Conservation (phyloP, 2,329 filamentous ascomycete species). For the Mycogone perniciosa region DNA sequence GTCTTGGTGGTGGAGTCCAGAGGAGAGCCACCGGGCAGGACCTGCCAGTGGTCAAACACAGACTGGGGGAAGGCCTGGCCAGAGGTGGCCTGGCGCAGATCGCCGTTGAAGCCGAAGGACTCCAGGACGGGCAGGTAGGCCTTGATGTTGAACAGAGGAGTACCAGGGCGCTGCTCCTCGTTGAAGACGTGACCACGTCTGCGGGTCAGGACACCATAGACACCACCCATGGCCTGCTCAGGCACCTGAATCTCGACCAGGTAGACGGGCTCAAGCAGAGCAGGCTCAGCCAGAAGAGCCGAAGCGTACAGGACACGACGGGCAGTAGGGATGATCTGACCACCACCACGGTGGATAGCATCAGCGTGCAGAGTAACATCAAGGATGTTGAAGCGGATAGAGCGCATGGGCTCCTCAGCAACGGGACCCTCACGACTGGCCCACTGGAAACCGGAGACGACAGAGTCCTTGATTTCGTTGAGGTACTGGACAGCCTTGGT, state of each 20-base stretch:
- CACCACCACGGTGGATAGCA: conserved; percentile 99
- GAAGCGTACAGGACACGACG: conserved; percentile 97
- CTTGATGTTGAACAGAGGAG: conserved; percentile 99
- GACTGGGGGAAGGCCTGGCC: conserved; percentile 99
- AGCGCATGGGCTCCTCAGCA: conserved; percentile 97
- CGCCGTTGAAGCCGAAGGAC: conserved; percentile 98
- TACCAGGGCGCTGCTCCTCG: conserved; percentile 97
- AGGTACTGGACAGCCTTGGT: conserved; percentile 99
- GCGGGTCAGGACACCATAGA: conserved; percentile 97
- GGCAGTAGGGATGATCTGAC: conserved; percentile 95
- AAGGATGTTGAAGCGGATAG: conserved; percentile 96
- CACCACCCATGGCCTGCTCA: conserved; percentile 98
- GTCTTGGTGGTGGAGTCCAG: conserved; percentile 77
- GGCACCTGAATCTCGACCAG: conserved; percentile 98
- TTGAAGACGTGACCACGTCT: conserved; percentile 98
- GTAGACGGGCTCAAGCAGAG: conserved; percentile 95
- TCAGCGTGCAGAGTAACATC: conserved; percentile 99
- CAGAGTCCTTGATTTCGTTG: conserved; percentile 99
- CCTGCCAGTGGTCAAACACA: conserved; percentile 98
- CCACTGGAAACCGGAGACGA: conserved; percentile 99
- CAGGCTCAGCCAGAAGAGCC: conserved; percentile 82
- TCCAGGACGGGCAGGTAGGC: conserved; percentile 94
- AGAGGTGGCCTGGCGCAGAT: conserved; percentile 86
- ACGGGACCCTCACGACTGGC: conserved; percentile 95
- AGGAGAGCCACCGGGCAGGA: conserved; percentile 87